Evolutionary conservation across 371 early-diverging fungal genomes (phyloP).

Genomic region (Mortierella sp.): DNA sequence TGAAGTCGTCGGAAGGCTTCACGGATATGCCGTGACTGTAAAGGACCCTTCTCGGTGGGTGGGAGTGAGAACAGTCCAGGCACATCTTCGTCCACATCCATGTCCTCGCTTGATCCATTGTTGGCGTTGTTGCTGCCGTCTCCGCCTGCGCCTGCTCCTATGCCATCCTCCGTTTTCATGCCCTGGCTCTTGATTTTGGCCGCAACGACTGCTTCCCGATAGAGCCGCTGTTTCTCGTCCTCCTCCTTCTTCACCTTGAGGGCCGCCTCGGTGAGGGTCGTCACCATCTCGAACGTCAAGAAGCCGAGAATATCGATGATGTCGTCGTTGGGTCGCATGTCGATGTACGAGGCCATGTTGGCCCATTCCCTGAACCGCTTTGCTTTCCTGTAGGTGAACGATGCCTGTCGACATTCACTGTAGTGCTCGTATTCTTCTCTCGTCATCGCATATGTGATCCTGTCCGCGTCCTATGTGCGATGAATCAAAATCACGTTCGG

Average conservation of each 20-base stretch:
- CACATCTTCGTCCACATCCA: conserved; percentile 56
- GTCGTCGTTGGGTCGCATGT: conserved; percentile 93
- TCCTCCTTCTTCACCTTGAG: conserved; percentile 81
- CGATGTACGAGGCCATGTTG: conserved; percentile 86
- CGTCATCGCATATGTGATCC: conserved; percentile 95
- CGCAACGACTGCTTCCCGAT: conserved; percentile 47
- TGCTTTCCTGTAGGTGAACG: conserved; percentile 95
- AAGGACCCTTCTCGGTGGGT: conserved; percentile 82
- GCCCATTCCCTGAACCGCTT: conserved; percentile 98
- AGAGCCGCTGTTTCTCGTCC: conserved; percentile 58
- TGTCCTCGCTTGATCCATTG: conserved; percentile 17
- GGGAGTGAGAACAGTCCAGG: conserved; percentile 83
- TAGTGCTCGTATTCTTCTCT: conserved; percentile 99
- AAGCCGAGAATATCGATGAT: conserved; percentile 98
- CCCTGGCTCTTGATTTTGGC: conserved; percentile 33
- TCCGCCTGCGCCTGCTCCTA: conserved; percentile 6
- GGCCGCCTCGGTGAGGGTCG: conserved; percentile 89
- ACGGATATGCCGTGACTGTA: conserved; percentile 88
- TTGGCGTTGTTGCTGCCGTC: conserved; percentile 12
- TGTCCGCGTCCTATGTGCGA: conserved; percentile 79
- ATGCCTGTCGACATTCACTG: conserved; percentile 98
- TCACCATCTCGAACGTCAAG: conserved; percentile 97
- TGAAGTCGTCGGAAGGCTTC: conserved; percentile 92
- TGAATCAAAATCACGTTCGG: neutral
- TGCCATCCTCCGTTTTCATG: conserved; percentile 30